phyloP scores from a whole-genome alignment of 2,329 filamentous ascomycete species.

The Onygenales sp. region DNA sequence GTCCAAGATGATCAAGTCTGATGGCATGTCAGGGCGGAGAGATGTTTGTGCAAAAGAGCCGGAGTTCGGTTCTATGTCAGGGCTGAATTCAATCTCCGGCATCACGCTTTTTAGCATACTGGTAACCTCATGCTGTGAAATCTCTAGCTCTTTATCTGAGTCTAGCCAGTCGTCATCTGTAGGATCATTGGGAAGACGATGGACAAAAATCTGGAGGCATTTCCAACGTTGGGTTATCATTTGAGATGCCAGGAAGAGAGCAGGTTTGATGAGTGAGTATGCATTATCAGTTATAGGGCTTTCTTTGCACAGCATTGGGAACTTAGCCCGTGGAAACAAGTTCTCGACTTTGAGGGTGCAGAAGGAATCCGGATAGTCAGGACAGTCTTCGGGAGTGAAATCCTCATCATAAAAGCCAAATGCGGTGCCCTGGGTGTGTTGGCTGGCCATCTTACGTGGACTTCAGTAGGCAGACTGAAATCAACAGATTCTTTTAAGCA shows the following conservation, averaged over 20 bases:
- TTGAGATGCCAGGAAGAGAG: background rate
- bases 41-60: conserved; percentile 2
- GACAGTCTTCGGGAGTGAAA: background rate
- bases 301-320: background rate
- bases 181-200: background rate
- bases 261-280: background rate
- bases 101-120: conserved; percentile 3
- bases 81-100: conserved; percentile 3
- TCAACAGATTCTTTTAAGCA: background rate
- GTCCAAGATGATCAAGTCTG: conserved; percentile 5
- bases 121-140: background rate
- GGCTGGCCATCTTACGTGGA: background rate
- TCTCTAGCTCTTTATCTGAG: conserved; percentile 3
- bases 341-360: background rate
- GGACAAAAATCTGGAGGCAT: conserved; percentile 5
- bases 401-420: background rate
- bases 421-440: background rate
- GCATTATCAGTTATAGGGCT: background rate
- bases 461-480: background rate
- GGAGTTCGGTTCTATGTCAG: background rate
- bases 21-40: conserved; percentile 2
- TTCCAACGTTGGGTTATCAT: conserved; percentile 2
- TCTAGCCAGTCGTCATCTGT: conserved; percentile 3
- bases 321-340: background rate
- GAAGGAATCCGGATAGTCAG: background rate